These are phyloP conservation scores for Candida railenensis DNA, from an alignment of 805 yeast genomes.

Conservation along the genomic window DNA sequence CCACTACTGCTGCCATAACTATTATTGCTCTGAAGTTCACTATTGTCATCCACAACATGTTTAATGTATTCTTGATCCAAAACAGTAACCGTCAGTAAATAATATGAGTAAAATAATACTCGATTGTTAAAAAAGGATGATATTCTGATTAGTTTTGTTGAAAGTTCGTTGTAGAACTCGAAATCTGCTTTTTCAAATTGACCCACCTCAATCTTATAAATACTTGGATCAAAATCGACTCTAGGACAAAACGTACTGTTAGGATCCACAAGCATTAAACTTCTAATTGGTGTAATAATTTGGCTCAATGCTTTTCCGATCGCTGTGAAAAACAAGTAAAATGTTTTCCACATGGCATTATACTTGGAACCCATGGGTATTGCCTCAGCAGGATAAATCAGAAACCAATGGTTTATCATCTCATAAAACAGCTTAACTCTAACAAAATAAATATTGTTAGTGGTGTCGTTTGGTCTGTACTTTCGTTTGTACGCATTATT, in stretches of 20 bases:
- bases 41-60: conserved; percentile 7
- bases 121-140: conserved; percentile 34
- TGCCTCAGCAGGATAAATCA: conserved; percentile 31
- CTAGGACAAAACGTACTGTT: conserved; percentile 30
- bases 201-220: conserved; percentile 16
- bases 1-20: background rate
- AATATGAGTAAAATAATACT: conserved; percentile 23
- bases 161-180: conserved; percentile 18
- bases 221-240: conserved; percentile 24
- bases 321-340: conserved; percentile 34
- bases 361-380: conserved; percentile 24
- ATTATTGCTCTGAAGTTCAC: conserved; percentile 1
- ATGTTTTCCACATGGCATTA: conserved; percentile 29
- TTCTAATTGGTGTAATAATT: conserved; percentile 33
- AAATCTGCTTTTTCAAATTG: conserved; percentile 8
- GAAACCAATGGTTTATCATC: conserved; percentile 34
- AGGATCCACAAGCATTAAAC: conserved; percentile 34
- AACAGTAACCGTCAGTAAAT: conserved; percentile 18
- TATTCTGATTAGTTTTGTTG: conserved; percentile 27
- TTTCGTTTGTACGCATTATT: conserved; percentile 22
- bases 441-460: conserved; percentile 19
- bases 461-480: conserved; percentile 12
- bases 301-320: conserved; percentile 34
- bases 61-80: conserved; percentile 20
- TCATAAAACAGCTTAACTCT: conserved; percentile 33